Base-by-base conservation (phyloP, 306 rosid species). In the Cucumis hystrix region DNA sequence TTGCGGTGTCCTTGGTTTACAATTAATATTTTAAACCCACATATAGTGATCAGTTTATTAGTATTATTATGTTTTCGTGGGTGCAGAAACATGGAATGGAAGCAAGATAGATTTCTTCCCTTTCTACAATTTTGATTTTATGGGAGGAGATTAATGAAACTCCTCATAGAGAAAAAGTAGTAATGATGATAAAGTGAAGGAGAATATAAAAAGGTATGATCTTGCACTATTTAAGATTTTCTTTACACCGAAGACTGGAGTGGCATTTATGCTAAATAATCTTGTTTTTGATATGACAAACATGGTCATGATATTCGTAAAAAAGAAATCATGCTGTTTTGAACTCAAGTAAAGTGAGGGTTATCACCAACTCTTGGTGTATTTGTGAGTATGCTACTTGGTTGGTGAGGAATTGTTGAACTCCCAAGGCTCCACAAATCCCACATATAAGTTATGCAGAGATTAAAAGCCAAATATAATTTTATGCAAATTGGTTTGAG, bases 231-330 rank as follows among this genome's bases (percentile, higher is more conserved):
- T 51, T 49, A 47, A 15, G 76, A 14, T 23, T 72, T 28, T 30
- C 75, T 47, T 69, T 69, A 45, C 75, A 43, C 75, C 75, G 39
- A 69, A 69, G 75, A 69, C 60, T 71, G 60, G 76, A 71, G 23
- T 71, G 30, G 49, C 41, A 15, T 47, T 49, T 49, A 75, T 71
- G 7, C 43, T 49, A 25, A 2, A 51, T 33, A 30, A 52, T 33
- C 77, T 54, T 54, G 43, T 54, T 49, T 51, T 51, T 52, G 86
- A 85, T 89, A 85, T 85, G 80, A 83, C 86, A 84, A 83, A 89
- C 97, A 84, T 91, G 90, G 79, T 80, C 72, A 47, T 79, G 89
- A 84, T 85, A 91, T 78, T 76, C 49, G 59, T 77, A 23, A 23
- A 23, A 23, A 23, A 23, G 25, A 23, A 23, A 23, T 23, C 25